Conservation (phyloP, 768 basidiomycete genomes). For the Tulasnella sp. region DNA sequence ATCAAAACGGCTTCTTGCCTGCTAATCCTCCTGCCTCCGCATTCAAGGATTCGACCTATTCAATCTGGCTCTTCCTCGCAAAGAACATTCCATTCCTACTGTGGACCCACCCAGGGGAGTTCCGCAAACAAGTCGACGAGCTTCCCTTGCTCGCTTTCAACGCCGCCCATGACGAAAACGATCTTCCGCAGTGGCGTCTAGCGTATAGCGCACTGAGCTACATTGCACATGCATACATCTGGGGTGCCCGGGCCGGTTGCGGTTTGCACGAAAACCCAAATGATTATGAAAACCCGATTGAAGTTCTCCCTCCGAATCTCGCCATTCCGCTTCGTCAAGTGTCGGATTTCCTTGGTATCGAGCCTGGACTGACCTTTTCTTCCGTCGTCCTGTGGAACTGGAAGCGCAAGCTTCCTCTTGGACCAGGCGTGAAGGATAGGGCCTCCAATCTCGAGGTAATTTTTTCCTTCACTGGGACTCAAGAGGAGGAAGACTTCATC, state of each 20-base stretch:
- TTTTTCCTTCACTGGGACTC: slow-evolving; percentile 2
- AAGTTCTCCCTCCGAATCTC: not conserved
- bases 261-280: not conserved
- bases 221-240: slow-evolving; percentile 6
- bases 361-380: slow-evolving; percentile 2
- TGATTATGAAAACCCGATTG: not conserved
- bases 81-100: not conserved
- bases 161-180: not conserved
- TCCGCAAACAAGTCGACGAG: slow-evolving; percentile 5
- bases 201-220: slow-evolving; percentile 5
- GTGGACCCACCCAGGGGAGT: slow-evolving; percentile 6
- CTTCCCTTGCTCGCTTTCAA: slow-evolving; percentile 1
- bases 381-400: slow-evolving; percentile 3
- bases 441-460: slow-evolving; percentile 2
- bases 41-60: slow-evolving; percentile 1
- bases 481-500: not conserved
- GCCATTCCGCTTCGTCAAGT: slow-evolving; percentile 7
- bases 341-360: not conserved
- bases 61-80: slow-evolving; percentile 6
- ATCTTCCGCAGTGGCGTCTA: slow-evolving; percentile 4
- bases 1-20: not conserved
- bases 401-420: not conserved
- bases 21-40: not conserved
- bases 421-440: not conserved
- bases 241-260: slow-evolving; percentile 1